A percentile compares a stretch with the other conserved stretches of the same genome.
Evolutionary conservation across 1,284 basidiomycete genomes (phyloP).

Genomic region (Pseudozyma sp.): DNA sequence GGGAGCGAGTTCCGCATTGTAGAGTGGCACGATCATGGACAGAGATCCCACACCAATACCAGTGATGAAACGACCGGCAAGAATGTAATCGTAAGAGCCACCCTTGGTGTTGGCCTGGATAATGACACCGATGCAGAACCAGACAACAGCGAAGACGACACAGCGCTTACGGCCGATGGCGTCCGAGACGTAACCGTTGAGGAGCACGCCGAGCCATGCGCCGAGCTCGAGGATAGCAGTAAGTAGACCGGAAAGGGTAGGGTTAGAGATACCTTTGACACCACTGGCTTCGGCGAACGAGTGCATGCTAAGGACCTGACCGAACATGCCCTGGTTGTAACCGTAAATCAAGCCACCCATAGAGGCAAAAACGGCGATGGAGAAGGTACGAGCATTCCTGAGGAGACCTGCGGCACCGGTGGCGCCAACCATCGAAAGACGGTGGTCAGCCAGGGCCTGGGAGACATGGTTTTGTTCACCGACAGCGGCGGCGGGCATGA

Average conservation of each 20-base stretch:
- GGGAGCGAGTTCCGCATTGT: slow-evolving; percentile 84
- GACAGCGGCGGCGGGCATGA: slow-evolving; percentile 17
- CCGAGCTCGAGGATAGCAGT: slow-evolving; percentile 82
- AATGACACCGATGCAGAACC: slow-evolving; percentile 79
- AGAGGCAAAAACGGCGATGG: slow-evolving; percentile 72
- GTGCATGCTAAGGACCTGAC: slow-evolving; percentile 80
- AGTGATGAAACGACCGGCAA: slow-evolving; percentile 78
- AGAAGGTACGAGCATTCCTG: slow-evolving; percentile 51
- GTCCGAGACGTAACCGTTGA: slow-evolving; percentile 78
- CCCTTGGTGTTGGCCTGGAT: slow-evolving; percentile 76
- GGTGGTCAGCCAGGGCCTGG: slow-evolving; percentile 40
- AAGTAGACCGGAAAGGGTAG: slow-evolving; percentile 77
- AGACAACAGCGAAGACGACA: slow-evolving; percentile 77
- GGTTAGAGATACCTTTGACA: slow-evolving; percentile 77
- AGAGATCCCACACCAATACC: slow-evolving; percentile 83
- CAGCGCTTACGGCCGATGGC: slow-evolving; percentile 76
- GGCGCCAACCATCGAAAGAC: slow-evolving; percentile 44
- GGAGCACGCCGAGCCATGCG: slow-evolving; percentile 78
- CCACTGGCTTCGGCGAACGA: slow-evolving; percentile 78
- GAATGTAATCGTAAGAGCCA: slow-evolving; percentile 74
- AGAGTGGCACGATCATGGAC: slow-evolving; percentile 78
- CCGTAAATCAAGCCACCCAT: slow-evolving; percentile 84
- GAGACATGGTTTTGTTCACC: slow-evolving; percentile 17
- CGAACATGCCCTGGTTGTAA: slow-evolving; percentile 76
- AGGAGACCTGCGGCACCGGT: slow-evolving; percentile 54